Conservation (phyloP, 1,284 basidiomycete genomes). For the Chiua sp. region DNA sequence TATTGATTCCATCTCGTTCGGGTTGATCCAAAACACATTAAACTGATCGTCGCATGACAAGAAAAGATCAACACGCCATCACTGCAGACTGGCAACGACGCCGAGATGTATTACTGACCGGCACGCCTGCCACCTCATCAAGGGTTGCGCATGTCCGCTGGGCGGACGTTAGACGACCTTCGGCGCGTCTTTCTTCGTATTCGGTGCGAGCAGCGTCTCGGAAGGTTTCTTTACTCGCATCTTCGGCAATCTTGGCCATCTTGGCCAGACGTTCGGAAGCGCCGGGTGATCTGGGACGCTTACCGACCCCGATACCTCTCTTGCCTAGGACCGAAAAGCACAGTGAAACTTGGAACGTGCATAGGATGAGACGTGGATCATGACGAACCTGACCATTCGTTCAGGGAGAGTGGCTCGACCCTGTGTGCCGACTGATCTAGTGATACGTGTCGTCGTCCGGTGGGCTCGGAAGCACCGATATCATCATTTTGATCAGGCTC, state of each 20-base stretch:
- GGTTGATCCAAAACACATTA: conserved; percentile 79
- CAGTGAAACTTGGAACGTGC: conserved; percentile 5
- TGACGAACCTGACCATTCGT: conserved; percentile 77
- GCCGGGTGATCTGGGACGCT: conserved; percentile 71
- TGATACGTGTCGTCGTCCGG: conserved; percentile 4
- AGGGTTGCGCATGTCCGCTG: conserved; percentile 73
- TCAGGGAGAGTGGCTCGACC: conserved; percentile 68
- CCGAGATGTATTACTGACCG: conserved; percentile 47
- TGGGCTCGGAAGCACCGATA: neutral
- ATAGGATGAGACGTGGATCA: conserved; percentile 1
- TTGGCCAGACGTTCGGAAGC: conserved; percentile 69
- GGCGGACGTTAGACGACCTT: conserved; percentile 66
- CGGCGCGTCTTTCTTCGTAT: conserved; percentile 76
- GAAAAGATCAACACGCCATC: conserved; percentile 4
- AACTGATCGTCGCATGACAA: conserved; percentile 54
- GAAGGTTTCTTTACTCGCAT: conserved; percentile 58
- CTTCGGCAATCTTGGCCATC: conserved; percentile 73
- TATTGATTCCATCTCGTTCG: conserved; percentile 64
- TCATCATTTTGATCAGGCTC: conserved; percentile 8
- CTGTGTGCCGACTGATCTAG: conserved; percentile 45
- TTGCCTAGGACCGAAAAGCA: conserved; percentile 54
- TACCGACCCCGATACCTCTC: conserved; percentile 75
- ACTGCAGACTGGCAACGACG: neutral
- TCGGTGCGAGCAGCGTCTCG: conserved; percentile 70
- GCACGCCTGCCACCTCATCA: conserved; percentile 70